phyloP scores from a whole-genome alignment of 2,329 filamentous ascomycete species.

The Aspergillus versicolor region DNA sequence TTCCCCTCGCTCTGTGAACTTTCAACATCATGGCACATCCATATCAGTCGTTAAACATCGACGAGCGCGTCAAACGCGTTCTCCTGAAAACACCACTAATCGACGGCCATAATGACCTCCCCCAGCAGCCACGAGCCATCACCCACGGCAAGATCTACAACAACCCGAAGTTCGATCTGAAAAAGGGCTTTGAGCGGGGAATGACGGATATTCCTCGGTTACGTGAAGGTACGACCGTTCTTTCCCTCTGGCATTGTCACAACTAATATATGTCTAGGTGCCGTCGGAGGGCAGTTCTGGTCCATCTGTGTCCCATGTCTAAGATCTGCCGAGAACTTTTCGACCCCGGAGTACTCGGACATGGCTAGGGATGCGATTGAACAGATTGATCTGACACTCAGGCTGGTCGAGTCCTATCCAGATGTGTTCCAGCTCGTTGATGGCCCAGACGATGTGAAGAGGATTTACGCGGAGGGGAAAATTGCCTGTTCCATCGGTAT shows the following conservation, averaged over 20 bases:
- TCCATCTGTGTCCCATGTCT: not conserved
- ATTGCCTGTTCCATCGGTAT: conserved; percentile 2
- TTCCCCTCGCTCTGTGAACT: too few species aligned
- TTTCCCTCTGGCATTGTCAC: too few species aligned
- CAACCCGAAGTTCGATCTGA: not conserved
- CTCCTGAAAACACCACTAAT: not conserved
- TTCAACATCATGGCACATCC: not conserved
- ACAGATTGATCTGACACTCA: conserved; percentile 1
- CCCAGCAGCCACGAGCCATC: not conserved
- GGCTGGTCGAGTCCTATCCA: not conserved
- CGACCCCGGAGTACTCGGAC: not conserved
- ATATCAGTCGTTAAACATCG: not conserved
- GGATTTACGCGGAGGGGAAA: not conserved
- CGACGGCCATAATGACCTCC: conserved; percentile 5
- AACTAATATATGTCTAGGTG: too few species aligned
- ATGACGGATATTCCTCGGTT: conserved; percentile 1
- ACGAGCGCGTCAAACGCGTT: not conserved
- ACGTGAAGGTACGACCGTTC: not conserved
- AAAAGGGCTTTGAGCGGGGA: not conserved
- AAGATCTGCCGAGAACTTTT: not conserved
- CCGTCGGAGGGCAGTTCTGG: conserved; percentile 3
- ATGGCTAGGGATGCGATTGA: not conserved
- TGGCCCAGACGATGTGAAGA: not conserved
- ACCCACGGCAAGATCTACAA: conserved; percentile 2
- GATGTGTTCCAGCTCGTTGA: not conserved